Base-by-base conservation (phyloP, 768 basidiomycete genomes). In the Paxillus ammoniavirescens region DNA sequence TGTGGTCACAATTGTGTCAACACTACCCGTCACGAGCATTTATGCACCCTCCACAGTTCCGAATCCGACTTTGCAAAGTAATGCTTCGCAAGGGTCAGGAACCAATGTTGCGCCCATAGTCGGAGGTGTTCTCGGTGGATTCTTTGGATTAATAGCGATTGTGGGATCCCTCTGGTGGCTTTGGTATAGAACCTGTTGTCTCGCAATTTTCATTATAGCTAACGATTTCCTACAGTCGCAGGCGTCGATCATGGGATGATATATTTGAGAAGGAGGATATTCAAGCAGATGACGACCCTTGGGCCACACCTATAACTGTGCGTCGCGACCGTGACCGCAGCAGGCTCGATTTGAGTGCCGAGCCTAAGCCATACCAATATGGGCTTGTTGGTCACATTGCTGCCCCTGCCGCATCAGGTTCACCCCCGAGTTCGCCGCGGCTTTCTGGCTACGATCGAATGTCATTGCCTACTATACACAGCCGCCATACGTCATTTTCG, bases 301-400 rank as follows among this genome's bases (percentile, higher is more conserved):
- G 56, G 47, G 56, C 62, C 13, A n/a, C 63, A 14, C 53, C 59
- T 4, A 57, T 54, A 12, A 45, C 64, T 28, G 50, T 57, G 23
- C 65, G 60, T 15, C 58, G 54, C 42, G 54, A 54, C 8, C 65
- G 63, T 45, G 59, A 56, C 58, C 61, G 53, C 61, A 70, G 42
- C 61, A 72, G 50, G 14, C 58, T 71, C 26, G 64, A 71, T 42
- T 56, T 65, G 49, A 55, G 45, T 38, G 66, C 70, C 28, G 75
- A 77, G 44, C 82, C 81, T 5, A 77, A 71, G 62, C 83, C 84
- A 21, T 87, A 87, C 61, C 75, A 82, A 59, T 87, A 87, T 57
- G 84, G 83, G 15, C 73, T 81, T 40, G 78, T 87, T 23, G 85
- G 84, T 3, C 77, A 76, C 21, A 62, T 70, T 35, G 14, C 58